These are phyloP conservation scores for Pyrrhoderma noxium DNA, from an alignment of 1,284 basidiomycete genomes.

Conservation along the genomic window DNA sequence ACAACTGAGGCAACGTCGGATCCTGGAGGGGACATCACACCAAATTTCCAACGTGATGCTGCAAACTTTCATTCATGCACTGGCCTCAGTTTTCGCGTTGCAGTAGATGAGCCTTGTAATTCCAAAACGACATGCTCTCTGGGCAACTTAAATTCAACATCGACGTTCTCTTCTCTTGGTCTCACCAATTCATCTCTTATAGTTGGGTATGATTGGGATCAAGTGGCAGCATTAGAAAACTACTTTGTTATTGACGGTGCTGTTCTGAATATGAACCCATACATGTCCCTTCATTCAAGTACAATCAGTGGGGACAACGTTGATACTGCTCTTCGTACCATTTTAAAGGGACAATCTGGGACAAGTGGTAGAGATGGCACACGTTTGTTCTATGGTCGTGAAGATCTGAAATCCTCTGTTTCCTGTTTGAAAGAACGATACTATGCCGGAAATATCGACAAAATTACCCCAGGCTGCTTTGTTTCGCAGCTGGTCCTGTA, in stretches of 20 bases:
- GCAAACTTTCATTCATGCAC: slow-evolving; percentile 59
- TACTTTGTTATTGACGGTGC: slow-evolving; percentile 89
- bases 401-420: slow-evolving; percentile 60
- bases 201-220: slow-evolving; percentile 85
- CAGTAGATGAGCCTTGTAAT: slow-evolving; percentile 70
- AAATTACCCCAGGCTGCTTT: slow-evolving; percentile 94
- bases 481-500: slow-evolving; percentile 88
- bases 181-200: slow-evolving; percentile 58
- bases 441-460: slow-evolving; percentile 92
- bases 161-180: slow-evolving; percentile 53
- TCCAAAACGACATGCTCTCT: slow-evolving; percentile 54
- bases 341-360: slow-evolving; percentile 45
- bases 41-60: slow-evolving; percentile 67
- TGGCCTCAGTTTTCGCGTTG: slow-evolving; percentile 55
- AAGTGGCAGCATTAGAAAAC: slow-evolving; percentile 60
- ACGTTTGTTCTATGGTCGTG: slow-evolving; percentile 68
- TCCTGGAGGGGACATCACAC: slow-evolving; percentile 86
- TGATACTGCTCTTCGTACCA: slow-evolving; percentile 76
- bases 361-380: slow-evolving; percentile 84
- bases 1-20: slow-evolving; percentile 50
- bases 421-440: slow-evolving; percentile 82
- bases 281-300: slow-evolving; percentile 68
- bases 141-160: slow-evolving; percentile 42
- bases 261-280: slow-evolving; percentile 90
- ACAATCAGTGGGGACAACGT: slow-evolving; percentile 70